Base-by-base conservation (phyloP, 306 rosid genomes). In the Cicer judaicum region DNA sequence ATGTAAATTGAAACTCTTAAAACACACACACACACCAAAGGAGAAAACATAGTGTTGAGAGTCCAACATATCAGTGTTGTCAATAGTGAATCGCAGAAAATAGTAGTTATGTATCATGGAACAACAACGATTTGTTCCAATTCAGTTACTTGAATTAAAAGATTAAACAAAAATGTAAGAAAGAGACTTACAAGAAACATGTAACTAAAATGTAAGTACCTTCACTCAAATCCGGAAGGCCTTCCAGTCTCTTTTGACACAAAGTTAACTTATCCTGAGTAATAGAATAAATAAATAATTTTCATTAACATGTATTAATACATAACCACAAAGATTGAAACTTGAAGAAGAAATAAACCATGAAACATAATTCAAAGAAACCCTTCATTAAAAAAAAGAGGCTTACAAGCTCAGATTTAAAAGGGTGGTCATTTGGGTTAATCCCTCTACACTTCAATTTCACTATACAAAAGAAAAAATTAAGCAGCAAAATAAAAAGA, bases 381-480 rank as follows among this genome's bases (percentile, higher is more conserved):
- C 14, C 19, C 46, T 53, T 43, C 5, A 66, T 13, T 8, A 67
- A 75, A 48, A 84, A 14, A 7, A 53, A 80, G 3, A n/a, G 3
- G 87, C 92, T 68, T 83, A 91, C 98, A 78, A 90, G 89, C 87
- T 94, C 97, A 2, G 89, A 70, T 63, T 86, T 90, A 40, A 92
- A 83, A 8, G 90, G 86, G 68, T 94, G 97, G 42, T 82, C 88
- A 79, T 81, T 87, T 5, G 92, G 95, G 82, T 89, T 64, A 75
- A 85, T 80, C 47, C 98, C 98, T 74, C 72, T 82, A 52, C 98
- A 91, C 74, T 92, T 88, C 90, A 94, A 75, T 83, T 78, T 94
- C 89, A 94, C 97, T 93, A 84, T 11, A 84, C 29, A 78, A 2
- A 34, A 65, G 7, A 2, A 8, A 52, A 62, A 68, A 1, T 2